phyloP scores from a whole-genome alignment of 192 early-diverging fungal species.

The Rhizoclosmatium globosum region DNA sequence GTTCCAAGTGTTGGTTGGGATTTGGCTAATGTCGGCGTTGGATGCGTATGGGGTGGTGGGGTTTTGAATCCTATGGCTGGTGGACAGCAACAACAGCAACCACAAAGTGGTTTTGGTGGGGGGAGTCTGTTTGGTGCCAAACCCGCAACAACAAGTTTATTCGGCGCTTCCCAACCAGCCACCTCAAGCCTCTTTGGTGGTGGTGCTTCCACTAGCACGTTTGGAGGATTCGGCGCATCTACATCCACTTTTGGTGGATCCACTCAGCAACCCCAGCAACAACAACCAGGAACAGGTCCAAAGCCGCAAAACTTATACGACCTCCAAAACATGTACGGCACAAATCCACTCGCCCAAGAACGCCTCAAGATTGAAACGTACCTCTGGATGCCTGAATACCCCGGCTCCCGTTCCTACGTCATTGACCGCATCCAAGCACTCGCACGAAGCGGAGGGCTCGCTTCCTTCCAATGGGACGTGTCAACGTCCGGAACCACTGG shows the following conservation, averaged over 20 bases:
- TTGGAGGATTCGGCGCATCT: background rate
- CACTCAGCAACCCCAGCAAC: slow-evolving; percentile 1
- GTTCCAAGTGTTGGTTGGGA: background rate
- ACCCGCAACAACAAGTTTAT: too few species aligned
- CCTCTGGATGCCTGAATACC: slow-evolving; percentile 45
- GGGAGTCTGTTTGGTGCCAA: too few species aligned
- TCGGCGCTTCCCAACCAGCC: too few species aligned
- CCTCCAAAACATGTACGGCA: background rate
- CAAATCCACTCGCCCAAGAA: slow-evolving; percentile 37
- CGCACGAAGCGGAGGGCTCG: slow-evolving; percentile 48
- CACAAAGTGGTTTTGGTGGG: too few species aligned
- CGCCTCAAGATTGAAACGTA: slow-evolving; percentile 53
- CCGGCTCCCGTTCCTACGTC: slow-evolving; percentile 43
- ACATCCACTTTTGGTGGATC: background rate
- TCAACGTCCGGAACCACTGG: slow-evolving; percentile 4
- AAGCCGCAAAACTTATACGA: slow-evolving; percentile 3
- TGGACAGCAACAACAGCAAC: too few species aligned
- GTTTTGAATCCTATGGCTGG: slow-evolving; percentile 1
- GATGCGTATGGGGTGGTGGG: slow-evolving; percentile 1
- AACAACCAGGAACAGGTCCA: background rate
- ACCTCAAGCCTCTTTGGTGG: too few species aligned
- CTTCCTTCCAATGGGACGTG: slow-evolving; percentile 50
- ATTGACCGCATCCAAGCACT: slow-evolving; percentile 50
- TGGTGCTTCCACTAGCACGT: background rate
- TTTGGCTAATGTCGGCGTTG: background rate